Evolutionary conservation across 2,329 filamentous ascomycete species (phyloP).

Genomic region (Apiospora pterosperma): DNA sequence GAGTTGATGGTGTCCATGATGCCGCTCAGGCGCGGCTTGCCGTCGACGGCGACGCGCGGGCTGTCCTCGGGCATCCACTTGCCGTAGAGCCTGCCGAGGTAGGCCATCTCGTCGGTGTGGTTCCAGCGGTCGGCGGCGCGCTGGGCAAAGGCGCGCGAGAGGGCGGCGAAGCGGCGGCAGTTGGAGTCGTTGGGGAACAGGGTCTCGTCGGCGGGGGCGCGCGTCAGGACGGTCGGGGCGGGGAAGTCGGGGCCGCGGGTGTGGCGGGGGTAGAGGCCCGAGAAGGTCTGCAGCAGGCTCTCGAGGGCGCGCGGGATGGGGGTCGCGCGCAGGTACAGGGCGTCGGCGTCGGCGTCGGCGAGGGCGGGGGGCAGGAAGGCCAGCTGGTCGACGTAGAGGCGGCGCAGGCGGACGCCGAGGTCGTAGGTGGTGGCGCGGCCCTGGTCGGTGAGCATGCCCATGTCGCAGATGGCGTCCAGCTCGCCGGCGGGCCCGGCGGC

Average conservation of each 20-base stretch:
- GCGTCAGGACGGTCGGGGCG: constrained; percentile 62
- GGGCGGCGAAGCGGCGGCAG: constrained; percentile 68
- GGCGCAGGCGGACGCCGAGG: constrained; percentile 64
- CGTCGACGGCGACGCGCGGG: constrained; percentile 74
- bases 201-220: constrained; percentile 68
- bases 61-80: constrained; percentile 79
- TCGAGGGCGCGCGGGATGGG: constrained; percentile 74
- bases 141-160: constrained; percentile 68
- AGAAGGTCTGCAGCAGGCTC: constrained; percentile 72
- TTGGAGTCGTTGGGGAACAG: constrained; percentile 75
- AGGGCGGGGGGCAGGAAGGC: constrained; percentile 64
- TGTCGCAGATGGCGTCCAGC: constrained; percentile 78
- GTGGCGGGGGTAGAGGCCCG: constrained; percentile 66
- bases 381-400: constrained; percentile 73
- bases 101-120: constrained; percentile 73
- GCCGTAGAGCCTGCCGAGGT: constrained; percentile 72
- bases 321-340: constrained; percentile 71
- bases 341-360: constrained; percentile 39
- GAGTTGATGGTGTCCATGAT: constrained; percentile 95
- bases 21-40: constrained; percentile 77
- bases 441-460: constrained; percentile 72
- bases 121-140: constrained; percentile 73
- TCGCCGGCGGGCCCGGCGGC: constrained; percentile 66
- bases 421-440: constrained; percentile 69
- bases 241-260: constrained; percentile 46